A percentile compares a stretch with the other conserved stretches of the same genome.
Conservation (phyloP, 768 basidiomycete genomes). For the Tubosaeta sp. region DNA sequence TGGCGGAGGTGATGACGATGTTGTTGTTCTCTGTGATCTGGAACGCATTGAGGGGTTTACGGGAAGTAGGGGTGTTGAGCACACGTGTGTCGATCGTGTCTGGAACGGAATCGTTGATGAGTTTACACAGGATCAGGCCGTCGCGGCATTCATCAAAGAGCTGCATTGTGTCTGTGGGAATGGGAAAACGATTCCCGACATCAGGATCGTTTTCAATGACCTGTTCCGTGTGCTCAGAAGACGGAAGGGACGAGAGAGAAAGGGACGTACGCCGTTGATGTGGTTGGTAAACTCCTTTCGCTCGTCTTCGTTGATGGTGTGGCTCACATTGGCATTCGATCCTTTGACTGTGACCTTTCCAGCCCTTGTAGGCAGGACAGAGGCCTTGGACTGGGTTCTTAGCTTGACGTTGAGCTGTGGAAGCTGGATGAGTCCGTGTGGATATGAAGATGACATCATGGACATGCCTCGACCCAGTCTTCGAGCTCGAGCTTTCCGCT, state of each 20-base stretch:
- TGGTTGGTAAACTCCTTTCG: constrained; percentile 95
- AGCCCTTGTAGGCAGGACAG: constrained; percentile 56
- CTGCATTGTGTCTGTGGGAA: constrained; percentile 96
- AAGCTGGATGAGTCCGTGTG: constrained; percentile 9
- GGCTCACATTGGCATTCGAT: constrained; percentile 91
- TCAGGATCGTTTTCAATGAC: constrained; percentile 90
- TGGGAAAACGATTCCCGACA: constrained; percentile 76
- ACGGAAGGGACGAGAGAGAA: neutral
- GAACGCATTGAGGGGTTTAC: constrained; percentile 92
- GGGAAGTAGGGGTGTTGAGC: constrained; percentile 78
- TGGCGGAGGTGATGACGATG: constrained; percentile 96
- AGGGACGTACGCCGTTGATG: constrained; percentile 77
- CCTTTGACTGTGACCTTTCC: constrained; percentile 95
- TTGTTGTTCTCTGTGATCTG: constrained; percentile 99
- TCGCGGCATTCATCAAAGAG: constrained; percentile 96
- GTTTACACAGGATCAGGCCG: constrained; percentile 94
- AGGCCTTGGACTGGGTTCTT: constrained; percentile 43
- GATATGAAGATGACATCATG: constrained; percentile 20
- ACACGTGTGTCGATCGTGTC: constrained; percentile 99
- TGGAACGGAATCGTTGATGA: constrained; percentile 98
- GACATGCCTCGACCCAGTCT: constrained; percentile 91
- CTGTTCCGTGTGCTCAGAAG: constrained; percentile 39
- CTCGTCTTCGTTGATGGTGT: constrained; percentile 98
- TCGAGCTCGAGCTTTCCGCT: constrained; percentile 96
- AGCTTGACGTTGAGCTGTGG: constrained; percentile 78